Evolutionary conservation across 1,139 yeast species (phyloP).

Genomic region (Hemisphaericaspora lyxosophila): DNA sequence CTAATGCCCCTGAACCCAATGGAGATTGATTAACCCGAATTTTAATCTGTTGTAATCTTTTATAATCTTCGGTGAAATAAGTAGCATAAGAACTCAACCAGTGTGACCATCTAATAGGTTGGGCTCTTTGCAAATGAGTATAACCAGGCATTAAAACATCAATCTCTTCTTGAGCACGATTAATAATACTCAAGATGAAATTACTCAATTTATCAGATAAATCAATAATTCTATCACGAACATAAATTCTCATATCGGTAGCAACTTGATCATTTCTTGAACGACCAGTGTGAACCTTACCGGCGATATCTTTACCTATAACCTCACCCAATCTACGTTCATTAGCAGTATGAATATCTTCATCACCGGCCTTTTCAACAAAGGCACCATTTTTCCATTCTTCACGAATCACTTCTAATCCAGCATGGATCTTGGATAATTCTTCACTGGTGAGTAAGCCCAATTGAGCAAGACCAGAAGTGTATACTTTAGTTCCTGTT

Average conservation of each 20-base stretch:
- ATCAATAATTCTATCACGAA: conserved; percentile 70
- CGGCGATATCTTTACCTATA: conserved; percentile 90
- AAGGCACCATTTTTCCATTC: conserved; percentile 83
- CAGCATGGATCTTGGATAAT: conserved; percentile 74
- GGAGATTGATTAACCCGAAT: conserved; percentile 87
- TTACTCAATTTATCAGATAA: conserved; percentile 58
- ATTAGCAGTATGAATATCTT: conserved; percentile 97
- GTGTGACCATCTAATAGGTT: conserved; percentile 98
- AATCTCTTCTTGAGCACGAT: conserved; percentile 81
- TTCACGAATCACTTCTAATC: conserved; percentile 63
- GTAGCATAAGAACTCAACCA: conserved; percentile 96
- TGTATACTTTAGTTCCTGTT: conserved; percentile 91
- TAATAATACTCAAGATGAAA: conserved; percentile 64
- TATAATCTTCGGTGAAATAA: conserved; percentile 85
- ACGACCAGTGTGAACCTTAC: conserved; percentile 98
- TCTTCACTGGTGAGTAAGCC: conserved; percentile 74
- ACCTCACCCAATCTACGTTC: conserved; percentile 96
- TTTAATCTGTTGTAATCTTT: conserved; percentile 77
- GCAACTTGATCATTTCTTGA: conserved; percentile 99
- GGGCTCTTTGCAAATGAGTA: conserved; percentile 97
- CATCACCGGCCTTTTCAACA: conserved; percentile 88
- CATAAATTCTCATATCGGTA: conserved; percentile 94
- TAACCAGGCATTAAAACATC: conserved; percentile 97
- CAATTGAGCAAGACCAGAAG: conserved; percentile 77
- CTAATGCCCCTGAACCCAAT: conserved; percentile 95